A percentile compares a stretch with the other conserved stretches of the same genome.
Conservation (phyloP, 176 grass and related monocot species). For the maize (Zea mays) region Zm-B73-REFERENCE-NAM-5.0 NC_050100.1:190773001-190773500, state of each 20-base stretch:
- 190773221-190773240: neutral
- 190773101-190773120: neutral
- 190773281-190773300: neutral
- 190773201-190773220: neutral
- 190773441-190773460: constrained; percentile 30
- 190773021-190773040: no score
- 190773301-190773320: neutral
- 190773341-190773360: neutral
- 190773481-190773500: neutral
- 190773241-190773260: no score
- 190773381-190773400: neutral
- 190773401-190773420: neutral
- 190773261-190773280: neutral
- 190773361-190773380: neutral
- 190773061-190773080: constrained; percentile 6
- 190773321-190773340: neutral
- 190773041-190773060: neutral
- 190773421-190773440: neutral
- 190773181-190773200: no score
- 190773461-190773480: constrained; percentile 1
- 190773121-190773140: neutral
- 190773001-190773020: no score
- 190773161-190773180: neutral
- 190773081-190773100: neutral
- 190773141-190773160: neutral